Evolutionary conservation across 148 eudicot genomes (phyloP), one percentile per base, ranked within the genome.

Genomic region (Chenopodium berlandieri): DNA sequence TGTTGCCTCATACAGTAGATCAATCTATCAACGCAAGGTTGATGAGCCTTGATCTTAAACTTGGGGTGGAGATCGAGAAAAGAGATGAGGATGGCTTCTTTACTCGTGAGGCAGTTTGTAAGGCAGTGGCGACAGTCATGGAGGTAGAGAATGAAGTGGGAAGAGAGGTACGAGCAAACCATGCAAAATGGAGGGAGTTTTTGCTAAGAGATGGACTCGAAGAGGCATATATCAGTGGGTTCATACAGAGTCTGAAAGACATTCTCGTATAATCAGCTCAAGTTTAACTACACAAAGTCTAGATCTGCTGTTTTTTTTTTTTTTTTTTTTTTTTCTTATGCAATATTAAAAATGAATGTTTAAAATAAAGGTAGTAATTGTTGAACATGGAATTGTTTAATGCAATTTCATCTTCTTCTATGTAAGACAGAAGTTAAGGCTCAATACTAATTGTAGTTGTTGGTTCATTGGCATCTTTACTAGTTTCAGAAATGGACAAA

Each of bases 21-120:
- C 89, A 89, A 73, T 62, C 81, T 19, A 58, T 90, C 32, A 89
- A 85, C 50, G 86, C 91, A 7, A 85, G 89, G 62, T 22, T 89
- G 75, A 83, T 89, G 89, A 82, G 83, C 16, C 77, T 77, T 7
- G 90, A 89, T 65, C 31, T 86, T 85, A 83, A 60, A 34, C 69
- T 84, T 1, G 92, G 89, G 30, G 89, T 88, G 34, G 94, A 89
- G 73, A 85, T 87, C 7, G 84, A 88, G 83, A 89, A 44, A 76
- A 84, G 79, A 47, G 84, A 85, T 1, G 85, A 84, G 1, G 88
- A 88, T 25, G 94, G 87, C 1, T 73, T 75, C 12, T 83, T 91
- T 34, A 81, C 84, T 2, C 86, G 80, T 46, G 86, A 89, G 22
- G 84, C 86, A 16, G 85, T 91, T 20, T 79, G 77, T 65, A 66